phyloP scores from a whole-genome alignment of 179 eudicot species.

The Beta macrorhiza region DNA sequence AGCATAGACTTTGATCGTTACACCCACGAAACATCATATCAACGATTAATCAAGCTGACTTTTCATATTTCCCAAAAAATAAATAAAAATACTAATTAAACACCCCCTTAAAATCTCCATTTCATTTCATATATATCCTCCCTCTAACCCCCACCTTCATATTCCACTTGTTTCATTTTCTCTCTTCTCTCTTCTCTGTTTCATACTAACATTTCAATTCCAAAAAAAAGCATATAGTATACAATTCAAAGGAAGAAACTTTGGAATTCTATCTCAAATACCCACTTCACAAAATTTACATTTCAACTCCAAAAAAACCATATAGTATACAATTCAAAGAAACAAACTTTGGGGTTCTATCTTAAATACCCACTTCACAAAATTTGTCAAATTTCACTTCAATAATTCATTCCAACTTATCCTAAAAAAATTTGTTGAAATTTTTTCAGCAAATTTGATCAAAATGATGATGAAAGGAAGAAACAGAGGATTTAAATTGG shows the following conservation, averaged over 20 bases:
- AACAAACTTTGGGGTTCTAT: too few relatives aligned
- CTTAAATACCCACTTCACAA: too few relatives aligned
- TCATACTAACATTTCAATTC: background rate
- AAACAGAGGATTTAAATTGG: slow-evolving; percentile 46
- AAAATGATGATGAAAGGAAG: slow-evolving; percentile 32
- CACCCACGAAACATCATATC: slow-evolving; percentile 26
- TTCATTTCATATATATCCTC: slow-evolving; percentile 18
- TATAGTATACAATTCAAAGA: too few relatives aligned
- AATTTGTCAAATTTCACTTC: background rate
- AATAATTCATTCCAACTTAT: background rate
- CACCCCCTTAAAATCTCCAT: background rate
- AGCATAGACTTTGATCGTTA: slow-evolving; percentile 12
- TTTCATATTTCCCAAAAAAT: slow-evolving; percentile 7
- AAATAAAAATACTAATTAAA: background rate
- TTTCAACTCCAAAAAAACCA: too few relatives aligned
- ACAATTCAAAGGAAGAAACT: background rate
- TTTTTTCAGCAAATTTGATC: background rate
- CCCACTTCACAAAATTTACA: slow-evolving; percentile 9
- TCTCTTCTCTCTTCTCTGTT: slow-evolving; percentile 5
- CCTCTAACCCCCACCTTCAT: background rate
- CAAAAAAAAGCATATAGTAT: background rate
- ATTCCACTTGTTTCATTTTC: slow-evolving; percentile 5
- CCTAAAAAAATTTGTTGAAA: background rate
- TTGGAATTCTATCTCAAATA: background rate
- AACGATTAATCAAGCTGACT: slow-evolving; percentile 22